phyloP scores from a whole-genome alignment of 2,329 filamentous ascomycete genomes.

The Hymenotorrendiella dingleyae region DNA sequence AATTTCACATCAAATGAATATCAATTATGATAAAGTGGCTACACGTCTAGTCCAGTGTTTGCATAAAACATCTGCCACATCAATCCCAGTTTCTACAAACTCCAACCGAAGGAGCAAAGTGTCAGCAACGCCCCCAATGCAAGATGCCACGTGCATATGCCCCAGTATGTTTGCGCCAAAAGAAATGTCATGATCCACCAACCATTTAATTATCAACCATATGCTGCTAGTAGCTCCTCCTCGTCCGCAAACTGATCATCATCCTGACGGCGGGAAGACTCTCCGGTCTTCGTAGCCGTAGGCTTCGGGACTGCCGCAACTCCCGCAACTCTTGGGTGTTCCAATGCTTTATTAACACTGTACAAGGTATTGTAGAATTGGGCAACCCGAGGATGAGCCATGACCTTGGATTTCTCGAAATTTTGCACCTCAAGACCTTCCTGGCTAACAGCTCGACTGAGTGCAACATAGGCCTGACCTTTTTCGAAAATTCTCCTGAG shows the following conservation, averaged over 20 bases:
- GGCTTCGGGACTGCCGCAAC: conserved; percentile 13
- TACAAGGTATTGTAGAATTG: conserved; percentile 81
- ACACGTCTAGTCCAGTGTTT: no score
- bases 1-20: no score
- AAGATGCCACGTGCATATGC: no score
- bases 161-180: background rate
- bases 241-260: conserved; percentile 38
- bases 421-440: conserved; percentile 79
- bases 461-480: conserved; percentile 93
- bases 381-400: conserved; percentile 84
- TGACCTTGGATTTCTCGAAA: conserved; percentile 86
- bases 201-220: conserved; percentile 32
- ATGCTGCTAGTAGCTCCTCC: conserved; percentile 41
- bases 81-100: no score
- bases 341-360: conserved; percentile 53
- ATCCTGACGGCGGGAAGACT: conserved; percentile 1
- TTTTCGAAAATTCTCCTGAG: conserved; percentile 91
- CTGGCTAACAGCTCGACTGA: conserved; percentile 87
- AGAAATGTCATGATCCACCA: background rate
- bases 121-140: no score
- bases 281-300: conserved; percentile 11
- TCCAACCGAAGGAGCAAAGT: no score
- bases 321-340: conserved; percentile 27
- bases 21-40: no score
- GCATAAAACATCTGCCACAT: no score